phyloP scores from a whole-genome alignment of 257 asterid species.

The Capsicum rhomboideum region DNA sequence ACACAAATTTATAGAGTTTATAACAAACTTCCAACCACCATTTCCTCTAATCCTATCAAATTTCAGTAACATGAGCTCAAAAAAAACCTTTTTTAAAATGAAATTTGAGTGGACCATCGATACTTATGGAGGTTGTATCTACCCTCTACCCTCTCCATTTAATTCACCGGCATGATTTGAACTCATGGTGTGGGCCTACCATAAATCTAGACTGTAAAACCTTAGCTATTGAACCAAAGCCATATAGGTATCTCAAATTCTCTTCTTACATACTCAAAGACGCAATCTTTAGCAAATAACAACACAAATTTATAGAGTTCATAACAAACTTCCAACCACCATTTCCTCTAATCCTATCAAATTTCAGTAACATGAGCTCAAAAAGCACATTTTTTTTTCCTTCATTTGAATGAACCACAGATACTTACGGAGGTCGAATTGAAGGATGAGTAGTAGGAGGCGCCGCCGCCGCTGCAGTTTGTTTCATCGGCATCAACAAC shows the following conservation, averaged over 20 bases:
- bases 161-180: not conserved
- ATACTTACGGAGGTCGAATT: constrained; percentile 61
- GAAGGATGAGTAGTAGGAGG: constrained; percentile 48
- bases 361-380: not conserved
- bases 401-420: not conserved
- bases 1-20: not conserved
- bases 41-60: not conserved
- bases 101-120: not conserved
- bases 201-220: not conserved
- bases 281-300: not conserved
- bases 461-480: constrained; percentile 21
- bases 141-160: not conserved
- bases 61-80: not conserved
- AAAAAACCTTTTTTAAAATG: not conserved
- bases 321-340: not conserved
- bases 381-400: not conserved
- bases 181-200: not conserved
- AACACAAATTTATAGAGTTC: not conserved
- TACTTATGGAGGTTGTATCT: constrained; percentile 59
- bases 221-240: not conserved
- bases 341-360: not conserved
- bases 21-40: not conserved
- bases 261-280: not conserved
- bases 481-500: constrained; percentile 42
- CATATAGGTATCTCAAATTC: not conserved